Base-by-base conservation (phyloP, 768 basidiomycete species). In the Phanerochaete sordida region DNA sequence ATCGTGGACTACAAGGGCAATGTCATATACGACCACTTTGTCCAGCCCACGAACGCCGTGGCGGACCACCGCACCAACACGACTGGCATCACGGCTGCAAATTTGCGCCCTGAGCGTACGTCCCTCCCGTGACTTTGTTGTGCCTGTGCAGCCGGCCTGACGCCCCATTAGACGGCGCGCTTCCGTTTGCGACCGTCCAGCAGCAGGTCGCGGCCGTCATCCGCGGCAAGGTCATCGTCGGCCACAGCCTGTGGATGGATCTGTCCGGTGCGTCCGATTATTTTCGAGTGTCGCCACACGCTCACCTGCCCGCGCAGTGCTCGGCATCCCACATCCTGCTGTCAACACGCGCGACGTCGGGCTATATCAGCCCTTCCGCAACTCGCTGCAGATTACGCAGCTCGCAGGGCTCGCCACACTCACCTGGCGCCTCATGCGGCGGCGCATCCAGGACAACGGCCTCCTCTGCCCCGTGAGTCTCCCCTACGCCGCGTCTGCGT, bases 211-310 rank as follows among this genome's bases (percentile, higher is more conserved):
- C 88, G 1, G 81, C 79, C 56, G 72, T 86, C 61, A 82, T 93
- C 65, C 81, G 83, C 68, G 86, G 82, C 56, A 90, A 88, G 70
- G 77, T 88, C 39, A 71, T 92, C 50, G 82, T 93, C 27, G 91
- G 91, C 21, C 88, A 93, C 72, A 77, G 83, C 68, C 76, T 92
- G 16, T 93, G 90, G 90, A 83, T 86, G 63, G 91, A 93, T 68
- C 80, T 92, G 30, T 88, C 89, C 51, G 90, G 90, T 88, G 71
- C 54, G 75, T 68, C 19, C n/a, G n/a, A n/a, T n/a, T n/a, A n/a
- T n/a, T n/a, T 27, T 43, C 43, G 46, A 48, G 37, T 39, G 56
- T 35, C 33, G 6, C 33, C 7, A 13, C 33, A 24, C 16, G 2
- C 48, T 33, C 23, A 35, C 47, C 7, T 2, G 2, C 21, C 35